Base-by-base conservation (phyloP, 2,329 filamentous ascomycete species). In the Ceratocystis cacaofunesta region DNA sequence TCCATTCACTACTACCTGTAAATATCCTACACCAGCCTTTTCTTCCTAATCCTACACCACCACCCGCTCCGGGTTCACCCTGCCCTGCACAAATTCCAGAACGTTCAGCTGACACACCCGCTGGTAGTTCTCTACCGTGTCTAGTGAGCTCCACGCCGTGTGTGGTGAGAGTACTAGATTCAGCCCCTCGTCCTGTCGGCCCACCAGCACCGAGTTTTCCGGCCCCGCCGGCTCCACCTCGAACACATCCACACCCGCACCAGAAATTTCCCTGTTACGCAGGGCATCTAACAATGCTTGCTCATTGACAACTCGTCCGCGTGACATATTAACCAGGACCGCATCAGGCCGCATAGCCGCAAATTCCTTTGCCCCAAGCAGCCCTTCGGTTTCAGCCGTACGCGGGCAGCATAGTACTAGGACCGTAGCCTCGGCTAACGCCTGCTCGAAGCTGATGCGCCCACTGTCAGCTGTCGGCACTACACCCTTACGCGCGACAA, bases 271-370 rank as follows among this genome's bases (percentile, higher is more conserved):
- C 0, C 86, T 86, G 28, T 81, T 79, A 62, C 92, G 82, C 0
- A 94, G 75, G 0, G 88, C 89, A 63, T 80, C 81, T 0, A 92
- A 77, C 3, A 94, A 77, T 0, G 88, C 88, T 1, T 79, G 79
- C 72, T 94, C 89, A 67, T 92, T 89, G 69, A 92, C 87, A 63
- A 92, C 89, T 0, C 89, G 89, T 1, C 89, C 89, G 41, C 89
- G 78, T 1, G 89, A 89, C 0, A 92, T 88, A 68, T 94, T 94
- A 64, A 94, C 78, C 5, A 92, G 84, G 2, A 87, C 80, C 0
- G 88, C 85, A 7, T 86, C 86, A 19, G 78, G 78, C 72, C 89
- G 91, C 88, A 94, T 92, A 7, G 78, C 78, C 25, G 77, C 12
- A 32, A 66, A 62, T 55, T 66, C 61, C 6, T 25, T n/a, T 2